Percentiles rank a stretch among this genome's conserved stretches.
Conservation (phyloP, 2,329 filamentous ascomycete species). For the Albophoma yamanashiensis region DNA sequence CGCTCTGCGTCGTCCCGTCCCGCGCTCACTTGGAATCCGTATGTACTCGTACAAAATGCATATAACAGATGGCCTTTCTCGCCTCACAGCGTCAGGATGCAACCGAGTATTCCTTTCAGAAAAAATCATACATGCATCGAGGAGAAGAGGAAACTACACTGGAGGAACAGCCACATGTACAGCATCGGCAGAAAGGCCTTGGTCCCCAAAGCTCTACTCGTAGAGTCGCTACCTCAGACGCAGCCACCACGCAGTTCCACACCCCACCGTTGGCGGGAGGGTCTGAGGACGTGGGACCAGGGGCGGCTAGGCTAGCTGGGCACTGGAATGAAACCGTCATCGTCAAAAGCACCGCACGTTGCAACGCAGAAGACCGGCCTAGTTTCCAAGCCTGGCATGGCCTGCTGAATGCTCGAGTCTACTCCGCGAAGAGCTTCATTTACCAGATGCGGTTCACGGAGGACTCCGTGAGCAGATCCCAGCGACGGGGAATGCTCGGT, state of each 20-base stretch:
- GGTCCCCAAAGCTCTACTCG: too few species aligned
- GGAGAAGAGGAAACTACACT: conserved; percentile 19
- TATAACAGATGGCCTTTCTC: background rate
- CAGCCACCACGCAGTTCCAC: background rate
- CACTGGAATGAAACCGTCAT: background rate
- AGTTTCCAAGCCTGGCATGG: background rate
- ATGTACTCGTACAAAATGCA: too few species aligned
- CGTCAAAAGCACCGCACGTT: background rate
- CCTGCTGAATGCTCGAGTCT: background rate
- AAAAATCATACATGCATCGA: conserved; percentile 20
- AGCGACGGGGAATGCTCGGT: background rate
- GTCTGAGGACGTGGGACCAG: background rate
- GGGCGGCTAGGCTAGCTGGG: background rate
- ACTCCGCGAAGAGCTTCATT: background rate
- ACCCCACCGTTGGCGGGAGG: background rate
- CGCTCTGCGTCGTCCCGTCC: background rate
- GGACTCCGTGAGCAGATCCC: background rate
- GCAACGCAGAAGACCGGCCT: background rate
- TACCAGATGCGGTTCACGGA: too few species aligned
- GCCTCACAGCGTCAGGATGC: background rate
- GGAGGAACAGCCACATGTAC: conserved; percentile 2
- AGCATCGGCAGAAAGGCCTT: background rate
- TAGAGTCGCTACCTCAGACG: too few species aligned
- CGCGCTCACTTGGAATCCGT: background rate
- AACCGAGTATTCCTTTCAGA: conserved; percentile 6